Evolutionary conservation across 371 early-diverging fungal genomes (phyloP).

Genomic region (Dentiscutata heterogama): DNA sequence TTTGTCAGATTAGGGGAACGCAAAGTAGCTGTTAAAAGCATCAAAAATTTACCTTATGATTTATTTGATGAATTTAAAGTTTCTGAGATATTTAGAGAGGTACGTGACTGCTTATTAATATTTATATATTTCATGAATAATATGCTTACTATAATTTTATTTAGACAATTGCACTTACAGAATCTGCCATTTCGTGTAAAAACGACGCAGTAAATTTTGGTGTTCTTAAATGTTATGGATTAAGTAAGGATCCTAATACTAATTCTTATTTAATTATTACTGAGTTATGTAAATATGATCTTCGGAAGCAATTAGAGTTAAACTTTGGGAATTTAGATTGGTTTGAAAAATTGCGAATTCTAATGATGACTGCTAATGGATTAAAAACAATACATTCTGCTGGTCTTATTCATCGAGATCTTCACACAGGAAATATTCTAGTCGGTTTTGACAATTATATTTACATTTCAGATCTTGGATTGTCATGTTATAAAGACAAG

Average conservation of each 20-base stretch:
- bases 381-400: not conserved
- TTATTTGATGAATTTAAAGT: not conserved
- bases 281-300: too few relatives aligned
- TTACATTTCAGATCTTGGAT: not conserved
- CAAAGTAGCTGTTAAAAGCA: constrained; percentile 16
- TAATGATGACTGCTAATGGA: too few relatives aligned
- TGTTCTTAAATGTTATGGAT: not conserved
- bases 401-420: not conserved
- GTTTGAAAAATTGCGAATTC: not conserved
- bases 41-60: constrained; percentile 4
- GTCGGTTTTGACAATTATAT: not conserved
- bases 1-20: not conserved
- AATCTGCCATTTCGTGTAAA: not conserved
- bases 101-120: not conserved
- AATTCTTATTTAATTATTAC: not conserved
- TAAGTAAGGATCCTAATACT: not conserved
- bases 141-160: not conserved
- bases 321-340: not conserved
- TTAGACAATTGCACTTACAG: not conserved
- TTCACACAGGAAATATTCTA: not conserved
- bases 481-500: not conserved
- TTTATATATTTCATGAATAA: not conserved
- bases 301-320: not conserved
- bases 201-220: not conserved
- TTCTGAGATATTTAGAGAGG: not conserved